phyloP scores from a whole-genome alignment of 441 rosid genomes.

The Syzygium malaccense region DNA sequence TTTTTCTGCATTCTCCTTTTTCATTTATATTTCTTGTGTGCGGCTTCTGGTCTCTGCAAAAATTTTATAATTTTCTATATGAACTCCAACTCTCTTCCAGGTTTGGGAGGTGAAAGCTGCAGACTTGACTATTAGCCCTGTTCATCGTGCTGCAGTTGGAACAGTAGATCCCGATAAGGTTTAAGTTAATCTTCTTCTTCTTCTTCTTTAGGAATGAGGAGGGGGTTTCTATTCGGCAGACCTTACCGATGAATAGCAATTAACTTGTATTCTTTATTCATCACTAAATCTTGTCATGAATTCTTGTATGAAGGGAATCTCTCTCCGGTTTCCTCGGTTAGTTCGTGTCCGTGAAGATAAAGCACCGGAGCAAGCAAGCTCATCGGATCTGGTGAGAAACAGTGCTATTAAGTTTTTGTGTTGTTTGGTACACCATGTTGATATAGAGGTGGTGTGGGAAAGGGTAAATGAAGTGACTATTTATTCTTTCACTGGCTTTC shows the following conservation, averaged over 20 bases:
- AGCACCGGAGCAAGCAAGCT: conserved; percentile 72
- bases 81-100: conserved; percentile 21
- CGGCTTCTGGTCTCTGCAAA: neutral
- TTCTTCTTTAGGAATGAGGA: neutral
- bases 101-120: conserved; percentile 99
- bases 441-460: neutral
- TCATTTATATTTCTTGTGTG: neutral
- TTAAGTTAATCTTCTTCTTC: neutral
- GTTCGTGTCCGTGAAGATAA: conserved; percentile 79
- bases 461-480: neutral
- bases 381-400: conserved; percentile 69
- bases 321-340: conserved; percentile 85
- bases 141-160: conserved; percentile 81
- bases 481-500: neutral
- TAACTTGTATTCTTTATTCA: neutral
- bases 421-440: neutral
- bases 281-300: neutral
- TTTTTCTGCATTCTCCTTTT: neutral
- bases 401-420: neutral
- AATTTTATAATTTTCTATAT: neutral
- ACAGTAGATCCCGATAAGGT: conserved; percentile 81
- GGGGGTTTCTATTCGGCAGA: neutral
- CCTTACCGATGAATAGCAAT: neutral
- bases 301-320: conserved; percentile 50
- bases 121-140: conserved; percentile 89